A percentile compares a stretch with the other conserved stretches of the same genome.
These are phyloP conservation scores for Ceratocystis cacaofunesta DNA, from an alignment of 2,329 filamentous ascomycete genomes.

Conservation along the genomic window DNA sequence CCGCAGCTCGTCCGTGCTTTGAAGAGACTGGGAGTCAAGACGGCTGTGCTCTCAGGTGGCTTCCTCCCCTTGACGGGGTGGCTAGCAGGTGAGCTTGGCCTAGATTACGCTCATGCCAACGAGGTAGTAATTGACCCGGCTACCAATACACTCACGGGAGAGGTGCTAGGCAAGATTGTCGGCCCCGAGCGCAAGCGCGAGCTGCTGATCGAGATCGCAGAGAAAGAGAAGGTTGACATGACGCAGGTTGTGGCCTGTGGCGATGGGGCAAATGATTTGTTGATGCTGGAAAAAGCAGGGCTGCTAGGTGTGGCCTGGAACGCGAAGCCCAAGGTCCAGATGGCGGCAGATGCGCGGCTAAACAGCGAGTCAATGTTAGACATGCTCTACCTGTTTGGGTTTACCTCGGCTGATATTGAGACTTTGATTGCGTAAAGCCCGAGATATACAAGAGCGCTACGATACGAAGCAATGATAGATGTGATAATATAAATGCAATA, in stretches of 20 bases:
- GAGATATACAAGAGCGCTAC: neutral
- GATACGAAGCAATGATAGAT: neutral
- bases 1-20: slow-evolving; percentile 58
- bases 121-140: slow-evolving; percentile 52
- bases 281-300: slow-evolving; percentile 64
- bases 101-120: slow-evolving; percentile 84
- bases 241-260: slow-evolving; percentile 60
- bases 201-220: slow-evolving; percentile 55
- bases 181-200: slow-evolving; percentile 61
- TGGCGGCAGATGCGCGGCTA: slow-evolving; percentile 56
- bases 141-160: slow-evolving; percentile 48
- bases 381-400: slow-evolving; percentile 59
- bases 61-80: slow-evolving; percentile 81
- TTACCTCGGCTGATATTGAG: slow-evolving; percentile 49
- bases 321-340: slow-evolving; percentile 69
- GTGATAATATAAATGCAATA: neutral
- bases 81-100: slow-evolving; percentile 64
- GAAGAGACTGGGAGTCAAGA: slow-evolving; percentile 66
- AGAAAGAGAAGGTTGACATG: slow-evolving; percentile 48
- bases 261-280: slow-evolving; percentile 68
- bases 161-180: slow-evolving; percentile 57
- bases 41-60: slow-evolving; percentile 81
- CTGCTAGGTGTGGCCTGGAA: slow-evolving; percentile 64
- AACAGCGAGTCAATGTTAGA: slow-evolving; percentile 59
- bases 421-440: slow-evolving; percentile 26